phyloP scores from a whole-genome alignment of 148 eudicot genomes.

The Diospyros kaki region DNA sequence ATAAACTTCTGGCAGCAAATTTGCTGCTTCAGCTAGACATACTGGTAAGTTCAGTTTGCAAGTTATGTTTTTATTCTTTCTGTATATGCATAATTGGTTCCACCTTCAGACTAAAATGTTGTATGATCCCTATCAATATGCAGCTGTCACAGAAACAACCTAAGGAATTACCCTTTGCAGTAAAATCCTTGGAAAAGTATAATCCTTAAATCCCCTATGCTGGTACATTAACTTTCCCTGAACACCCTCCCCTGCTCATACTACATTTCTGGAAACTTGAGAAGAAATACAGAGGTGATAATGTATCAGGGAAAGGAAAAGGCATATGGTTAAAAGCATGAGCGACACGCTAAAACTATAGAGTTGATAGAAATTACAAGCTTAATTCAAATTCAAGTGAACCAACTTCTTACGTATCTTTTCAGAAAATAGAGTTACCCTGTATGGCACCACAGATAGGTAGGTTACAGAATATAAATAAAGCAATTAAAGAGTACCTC shows the following conservation, averaged over 20 bases:
- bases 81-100: not conserved
- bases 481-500: not conserved
- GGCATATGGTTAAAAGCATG: not conserved
- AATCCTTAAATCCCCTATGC: not conserved
- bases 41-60: slow-evolving; percentile 28
- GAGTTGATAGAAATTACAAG: not conserved
- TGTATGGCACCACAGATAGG: not conserved
- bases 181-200: not conserved
- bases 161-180: not conserved
- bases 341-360: not conserved
- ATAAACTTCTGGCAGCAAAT: slow-evolving; percentile 51
- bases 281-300: not conserved
- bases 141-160: not conserved
- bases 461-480: not conserved
- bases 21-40: slow-evolving; percentile 43
- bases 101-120: not conserved
- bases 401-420: not conserved
- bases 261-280: not conserved
- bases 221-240: not conserved
- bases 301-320: not conserved
- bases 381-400: not conserved
- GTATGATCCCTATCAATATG: not conserved
- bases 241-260: not conserved
- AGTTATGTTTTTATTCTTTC: not conserved
- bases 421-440: not conserved